Evolutionary conservation across 768 basidiomycete species (phyloP), one percentile per base, ranked within the genome.

Genomic region (Russula ochroleuca): DNA sequence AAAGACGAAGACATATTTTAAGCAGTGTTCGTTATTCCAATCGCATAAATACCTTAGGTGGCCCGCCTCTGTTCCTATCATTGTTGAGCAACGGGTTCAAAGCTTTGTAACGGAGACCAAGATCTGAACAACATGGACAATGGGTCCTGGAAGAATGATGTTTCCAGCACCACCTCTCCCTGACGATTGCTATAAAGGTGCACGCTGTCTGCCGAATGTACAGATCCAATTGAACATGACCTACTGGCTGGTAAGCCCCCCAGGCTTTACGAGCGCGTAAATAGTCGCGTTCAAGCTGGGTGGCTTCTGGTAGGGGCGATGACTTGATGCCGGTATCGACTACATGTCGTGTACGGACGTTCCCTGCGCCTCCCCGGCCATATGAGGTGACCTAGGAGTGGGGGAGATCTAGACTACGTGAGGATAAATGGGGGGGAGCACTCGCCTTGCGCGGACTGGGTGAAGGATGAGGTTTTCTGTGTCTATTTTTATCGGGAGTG

Each of bases 331-430:
- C 11, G 1, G 17, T n/a, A 9, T 19, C 1, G 35, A 8, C n/a
- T 19, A 15, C 21, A 35, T 17, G 10, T 35, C 28, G 43, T 23
- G 23, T 14, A 47, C 25, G 57, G 7, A 40, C 33, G 41, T 67
- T 67, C 28, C 65, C 65, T 43, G 53, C 48, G 7, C 65, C 65
- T 31, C 65, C 65, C 31, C 65, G 63, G 17, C 65, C 65, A 25
- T 41, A 55, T 37, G 62, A 51, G 13, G 28, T n/a, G 21, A 38
- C 10, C 63, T 59, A 35, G 19, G n/a, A 43, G 38, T 47, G 11
- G 41, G 17, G 28, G 21, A 33, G 15, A 43, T n/a, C 28, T 50
- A 25, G 3, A 15, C 21, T 33, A 23, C 19, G 47, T 5, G 38
- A 35, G 10, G 57, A 38, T 9, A 11, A 48, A 57, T 19, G 5